Conservation (phyloP, 23 red algal genomes). For the Gracilariopsis chorda region DNA sequence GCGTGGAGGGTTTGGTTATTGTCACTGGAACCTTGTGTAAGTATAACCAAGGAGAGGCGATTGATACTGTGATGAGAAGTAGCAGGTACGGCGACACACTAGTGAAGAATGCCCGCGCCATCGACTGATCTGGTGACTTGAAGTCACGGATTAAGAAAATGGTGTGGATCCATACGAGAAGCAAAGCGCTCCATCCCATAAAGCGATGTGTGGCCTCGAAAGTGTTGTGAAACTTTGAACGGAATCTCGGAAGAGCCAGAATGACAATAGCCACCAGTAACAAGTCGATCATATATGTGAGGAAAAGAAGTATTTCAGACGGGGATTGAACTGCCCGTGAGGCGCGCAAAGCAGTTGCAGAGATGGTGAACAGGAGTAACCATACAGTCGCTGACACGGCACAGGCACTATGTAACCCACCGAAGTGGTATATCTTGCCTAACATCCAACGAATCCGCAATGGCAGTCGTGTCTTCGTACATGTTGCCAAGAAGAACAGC, state of each 20-base stretch:
- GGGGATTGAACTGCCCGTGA: background rate
- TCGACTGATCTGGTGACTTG: background rate
- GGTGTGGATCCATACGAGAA: conserved; percentile 10
- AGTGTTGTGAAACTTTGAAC: background rate
- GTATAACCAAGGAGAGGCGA: conserved; percentile 6
- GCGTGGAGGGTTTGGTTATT: conserved; percentile 5
- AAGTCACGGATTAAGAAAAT: conserved; percentile 4
- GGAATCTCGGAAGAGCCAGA: conserved; percentile 1
- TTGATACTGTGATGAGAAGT: background rate
- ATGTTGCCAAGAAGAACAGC: conserved; percentile 5
- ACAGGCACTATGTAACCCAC: conserved; percentile 18
- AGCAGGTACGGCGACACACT: background rate
- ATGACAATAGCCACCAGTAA: background rate
- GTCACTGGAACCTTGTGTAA: background rate
- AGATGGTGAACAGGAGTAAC: background rate
- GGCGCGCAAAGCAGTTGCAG: background rate
- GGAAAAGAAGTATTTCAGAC: background rate
- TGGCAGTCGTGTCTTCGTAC: background rate
- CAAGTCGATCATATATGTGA: background rate
- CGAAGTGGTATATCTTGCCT: conserved; percentile 22
- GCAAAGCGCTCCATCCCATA: background rate
- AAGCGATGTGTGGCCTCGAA: conserved; percentile 32
- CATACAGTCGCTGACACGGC: conserved; percentile 11
- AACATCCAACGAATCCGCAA: conserved; percentile 12
- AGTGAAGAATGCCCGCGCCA: background rate